phyloP scores from a whole-genome alignment of 345 rosid species.

The Citrus cavaleriei region DNA sequence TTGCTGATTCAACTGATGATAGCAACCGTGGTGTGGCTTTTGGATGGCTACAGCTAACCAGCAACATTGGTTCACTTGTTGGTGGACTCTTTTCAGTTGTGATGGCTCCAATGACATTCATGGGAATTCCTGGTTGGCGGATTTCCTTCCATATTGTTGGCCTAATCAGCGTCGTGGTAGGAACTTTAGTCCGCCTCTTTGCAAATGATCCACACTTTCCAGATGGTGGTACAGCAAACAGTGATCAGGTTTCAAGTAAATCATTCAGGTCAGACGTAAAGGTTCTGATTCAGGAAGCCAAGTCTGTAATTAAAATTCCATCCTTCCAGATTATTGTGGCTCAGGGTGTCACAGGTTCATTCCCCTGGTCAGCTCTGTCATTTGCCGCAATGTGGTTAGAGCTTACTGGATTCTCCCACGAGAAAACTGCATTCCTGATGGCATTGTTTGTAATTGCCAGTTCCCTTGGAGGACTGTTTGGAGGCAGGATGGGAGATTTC shows the following conservation, averaged over 20 bases:
- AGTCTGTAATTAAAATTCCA: slow-evolving; percentile 48
- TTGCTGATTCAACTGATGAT: slow-evolving; percentile 80
- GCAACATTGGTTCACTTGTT: slow-evolving; percentile 67
- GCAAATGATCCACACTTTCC: slow-evolving; percentile 71
- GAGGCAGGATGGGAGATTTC: slow-evolving; percentile 81
- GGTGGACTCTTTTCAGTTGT: slow-evolving; percentile 72
- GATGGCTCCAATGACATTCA: slow-evolving; percentile 62
- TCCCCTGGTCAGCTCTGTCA: slow-evolving; percentile 93
- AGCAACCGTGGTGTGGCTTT: slow-evolving; percentile 78
- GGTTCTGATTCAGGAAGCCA: slow-evolving; percentile 53
- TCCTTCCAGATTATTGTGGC: slow-evolving; percentile 92
- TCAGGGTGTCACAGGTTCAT: slow-evolving; percentile 76
- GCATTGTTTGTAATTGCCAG: slow-evolving; percentile 58
- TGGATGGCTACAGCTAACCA: slow-evolving; percentile 85
- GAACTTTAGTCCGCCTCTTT: slow-evolving; percentile 55
- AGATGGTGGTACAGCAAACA: slow-evolving; percentile 23
- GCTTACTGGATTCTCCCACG: slow-evolving; percentile 80
- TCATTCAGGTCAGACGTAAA: slow-evolving; percentile 58
- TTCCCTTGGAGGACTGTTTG: slow-evolving; percentile 87
- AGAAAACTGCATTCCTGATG: slow-evolving; percentile 58
- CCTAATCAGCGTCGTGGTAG: slow-evolving; percentile 62
- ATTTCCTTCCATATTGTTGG: slow-evolving; percentile 81
- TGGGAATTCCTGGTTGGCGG: slow-evolving; percentile 92
- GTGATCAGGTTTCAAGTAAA: slow-evolving; percentile 30
- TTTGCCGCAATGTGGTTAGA: slow-evolving; percentile 94